phyloP scores from a whole-genome alignment of 441 rosid species.

The Gossypium davidsonii region DNA sequence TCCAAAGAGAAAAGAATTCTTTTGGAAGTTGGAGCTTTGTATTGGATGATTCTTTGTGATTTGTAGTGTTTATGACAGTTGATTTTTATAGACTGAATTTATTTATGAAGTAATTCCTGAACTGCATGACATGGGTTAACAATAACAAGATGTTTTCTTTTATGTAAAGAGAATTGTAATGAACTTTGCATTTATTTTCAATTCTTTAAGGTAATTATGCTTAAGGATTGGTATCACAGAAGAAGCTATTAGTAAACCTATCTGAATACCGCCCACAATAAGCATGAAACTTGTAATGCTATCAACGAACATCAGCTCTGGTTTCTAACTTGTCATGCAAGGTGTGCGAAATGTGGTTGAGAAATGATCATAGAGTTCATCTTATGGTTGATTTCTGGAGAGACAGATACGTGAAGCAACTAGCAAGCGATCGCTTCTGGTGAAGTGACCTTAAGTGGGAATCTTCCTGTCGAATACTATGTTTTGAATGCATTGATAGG shows the following conservation, averaged over 20 bases:
- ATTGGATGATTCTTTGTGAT: slow-evolving; percentile 33
- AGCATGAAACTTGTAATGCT: too few relatives aligned
- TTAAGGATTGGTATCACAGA: neutral
- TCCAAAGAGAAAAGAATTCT: slow-evolving; percentile 21
- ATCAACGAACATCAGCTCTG: too few relatives aligned
- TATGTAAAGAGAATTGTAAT: slow-evolving; percentile 12
- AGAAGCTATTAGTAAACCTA: neutral
- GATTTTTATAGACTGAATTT: slow-evolving; percentile 25
- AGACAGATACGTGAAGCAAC: too few relatives aligned
- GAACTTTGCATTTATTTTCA: slow-evolving; percentile 14
- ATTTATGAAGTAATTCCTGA: slow-evolving; percentile 15
- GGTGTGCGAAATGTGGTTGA: too few relatives aligned
- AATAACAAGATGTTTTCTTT: neutral
- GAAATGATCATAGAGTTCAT: too few relatives aligned
- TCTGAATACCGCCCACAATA: too few relatives aligned
- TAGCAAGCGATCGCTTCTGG: too few relatives aligned
- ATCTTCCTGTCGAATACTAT: too few relatives aligned
- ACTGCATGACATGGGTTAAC: neutral
- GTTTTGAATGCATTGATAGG: too few relatives aligned
- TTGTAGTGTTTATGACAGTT: slow-evolving; percentile 27
- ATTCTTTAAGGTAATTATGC: neutral
- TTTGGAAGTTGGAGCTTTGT: slow-evolving; percentile 26
- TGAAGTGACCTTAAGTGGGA: too few relatives aligned
- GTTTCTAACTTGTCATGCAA: too few relatives aligned
- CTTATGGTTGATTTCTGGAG: too few relatives aligned